These are phyloP conservation scores for Puccinia triticina DNA, from an alignment of 1,284 basidiomycete species.

Conservation along the genomic window DNA sequence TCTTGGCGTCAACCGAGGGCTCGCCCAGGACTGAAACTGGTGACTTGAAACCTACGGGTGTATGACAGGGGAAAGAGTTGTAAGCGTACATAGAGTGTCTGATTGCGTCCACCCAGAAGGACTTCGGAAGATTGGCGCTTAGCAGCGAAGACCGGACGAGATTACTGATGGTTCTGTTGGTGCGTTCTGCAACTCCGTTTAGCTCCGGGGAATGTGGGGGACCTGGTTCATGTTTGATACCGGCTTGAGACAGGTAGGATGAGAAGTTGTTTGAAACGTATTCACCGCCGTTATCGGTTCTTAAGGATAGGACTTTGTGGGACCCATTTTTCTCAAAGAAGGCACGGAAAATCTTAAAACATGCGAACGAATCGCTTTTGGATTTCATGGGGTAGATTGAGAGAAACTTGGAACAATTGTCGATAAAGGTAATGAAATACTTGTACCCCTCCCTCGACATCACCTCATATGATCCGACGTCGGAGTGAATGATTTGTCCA, in stretches of 20 bases:
- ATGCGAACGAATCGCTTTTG: not conserved
- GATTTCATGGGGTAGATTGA: not conserved
- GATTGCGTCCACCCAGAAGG: not conserved
- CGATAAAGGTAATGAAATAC: not conserved
- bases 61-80: not conserved
- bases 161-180: too few species aligned
- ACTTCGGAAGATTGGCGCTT: too few species aligned
- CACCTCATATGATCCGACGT: too few species aligned
- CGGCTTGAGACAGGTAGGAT: too few species aligned
- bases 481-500: too few species aligned
- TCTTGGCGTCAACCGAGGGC: not conserved
- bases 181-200: too few species aligned
- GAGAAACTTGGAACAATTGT: conserved; percentile 2
- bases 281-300: too few species aligned
- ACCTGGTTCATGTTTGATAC: too few species aligned
- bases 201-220: not conserved
- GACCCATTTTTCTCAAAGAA: not conserved
- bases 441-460: conserved; percentile 2
- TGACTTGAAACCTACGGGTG: not conserved
- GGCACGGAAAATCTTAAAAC: not conserved
- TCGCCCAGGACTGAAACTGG: not conserved
- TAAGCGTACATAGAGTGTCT: not conserved
- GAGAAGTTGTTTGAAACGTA: too few species aligned
- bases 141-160: too few species aligned
- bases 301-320: too few species aligned